Conservation (phyloP, 2,329 filamentous ascomycete species). For the Aphanocladium album region DNA sequence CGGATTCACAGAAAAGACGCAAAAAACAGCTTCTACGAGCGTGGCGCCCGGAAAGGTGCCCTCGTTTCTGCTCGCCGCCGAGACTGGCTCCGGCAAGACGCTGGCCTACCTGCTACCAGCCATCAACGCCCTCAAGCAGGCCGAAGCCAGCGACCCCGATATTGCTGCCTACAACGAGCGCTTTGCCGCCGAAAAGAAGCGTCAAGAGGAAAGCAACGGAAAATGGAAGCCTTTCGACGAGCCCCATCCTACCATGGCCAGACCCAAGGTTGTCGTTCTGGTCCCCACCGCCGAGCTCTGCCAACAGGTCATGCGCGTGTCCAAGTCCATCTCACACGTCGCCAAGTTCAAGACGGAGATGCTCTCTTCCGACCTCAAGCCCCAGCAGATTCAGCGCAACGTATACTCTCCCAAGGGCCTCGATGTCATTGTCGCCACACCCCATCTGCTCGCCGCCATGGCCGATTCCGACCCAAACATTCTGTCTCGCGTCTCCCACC, state of each 20-base stretch:
- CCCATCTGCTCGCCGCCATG: constrained; percentile 83
- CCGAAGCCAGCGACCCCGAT: constrained; percentile 57
- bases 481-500: constrained; percentile 81
- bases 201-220: constrained; percentile 47
- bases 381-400: constrained; percentile 75
- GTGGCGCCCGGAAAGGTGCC: neutral
- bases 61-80: constrained; percentile 80
- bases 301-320: constrained; percentile 73
- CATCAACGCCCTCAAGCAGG: constrained; percentile 77
- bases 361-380: constrained; percentile 71
- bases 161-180: constrained; percentile 54
- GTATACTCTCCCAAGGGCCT: constrained; percentile 78
- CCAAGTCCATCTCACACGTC: constrained; percentile 77
- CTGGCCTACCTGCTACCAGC: constrained; percentile 84
- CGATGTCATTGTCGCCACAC: constrained; percentile 82
- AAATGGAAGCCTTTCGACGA: constrained; percentile 63
- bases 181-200: constrained; percentile 50
- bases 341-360: constrained; percentile 82
- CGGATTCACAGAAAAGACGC: constrained; percentile 20
- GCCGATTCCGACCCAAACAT: constrained; percentile 87
- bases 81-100: constrained; percentile 97
- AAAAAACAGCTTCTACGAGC: constrained; percentile 35
- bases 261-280: constrained; percentile 78
- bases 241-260: constrained; percentile 67
- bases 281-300: constrained; percentile 92